These are phyloP conservation scores for Boeremia lycopersici DNA, from an alignment of 2,329 filamentous ascomycete species.

Conservation along the genomic window DNA sequence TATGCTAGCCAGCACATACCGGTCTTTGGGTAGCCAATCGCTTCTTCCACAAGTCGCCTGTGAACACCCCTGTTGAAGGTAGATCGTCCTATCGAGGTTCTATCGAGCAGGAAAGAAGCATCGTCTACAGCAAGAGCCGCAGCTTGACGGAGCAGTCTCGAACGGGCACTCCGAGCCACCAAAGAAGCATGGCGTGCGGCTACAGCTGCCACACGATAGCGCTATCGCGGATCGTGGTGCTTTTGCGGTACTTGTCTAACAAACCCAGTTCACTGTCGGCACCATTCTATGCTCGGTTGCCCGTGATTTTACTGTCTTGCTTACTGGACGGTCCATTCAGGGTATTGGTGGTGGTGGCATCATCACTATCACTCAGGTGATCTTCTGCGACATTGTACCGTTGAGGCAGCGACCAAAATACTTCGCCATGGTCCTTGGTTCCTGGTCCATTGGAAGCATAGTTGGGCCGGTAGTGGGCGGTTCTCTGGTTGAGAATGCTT, in stretches of 20 bases:
- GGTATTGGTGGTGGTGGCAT: constrained; percentile 50
- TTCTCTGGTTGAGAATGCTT: constrained; percentile 57
- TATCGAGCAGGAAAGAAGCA: constrained; percentile 2
- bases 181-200: constrained; percentile 7
- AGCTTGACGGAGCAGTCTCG: constrained; percentile 2
- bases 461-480: constrained; percentile 57
- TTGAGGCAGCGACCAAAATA: constrained; percentile 50
- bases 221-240: constrained; percentile 4
- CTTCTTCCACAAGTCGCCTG: not conserved
- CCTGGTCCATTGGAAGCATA: constrained; percentile 63
- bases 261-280: constrained; percentile 50
- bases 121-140: constrained; percentile 6
- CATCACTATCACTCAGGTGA: constrained; percentile 50
- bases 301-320: constrained; percentile 40
- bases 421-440: constrained; percentile 45
- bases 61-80: not conserved
- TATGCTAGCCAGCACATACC: constrained; percentile 1
- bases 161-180: constrained; percentile 4
- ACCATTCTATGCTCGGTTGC: constrained; percentile 52
- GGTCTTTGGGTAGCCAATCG: not conserved
- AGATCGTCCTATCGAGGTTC: not conserved
- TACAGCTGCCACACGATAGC: constrained; percentile 6
- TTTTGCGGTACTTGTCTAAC: not conserved
- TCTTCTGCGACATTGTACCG: constrained; percentile 55
- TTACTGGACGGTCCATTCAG: constrained; percentile 46